Evolutionary conservation across 208 protist genomes (phyloP), one percentile per base, ranked within the genome.

Genomic region (Crithidia brevicula): DNA sequence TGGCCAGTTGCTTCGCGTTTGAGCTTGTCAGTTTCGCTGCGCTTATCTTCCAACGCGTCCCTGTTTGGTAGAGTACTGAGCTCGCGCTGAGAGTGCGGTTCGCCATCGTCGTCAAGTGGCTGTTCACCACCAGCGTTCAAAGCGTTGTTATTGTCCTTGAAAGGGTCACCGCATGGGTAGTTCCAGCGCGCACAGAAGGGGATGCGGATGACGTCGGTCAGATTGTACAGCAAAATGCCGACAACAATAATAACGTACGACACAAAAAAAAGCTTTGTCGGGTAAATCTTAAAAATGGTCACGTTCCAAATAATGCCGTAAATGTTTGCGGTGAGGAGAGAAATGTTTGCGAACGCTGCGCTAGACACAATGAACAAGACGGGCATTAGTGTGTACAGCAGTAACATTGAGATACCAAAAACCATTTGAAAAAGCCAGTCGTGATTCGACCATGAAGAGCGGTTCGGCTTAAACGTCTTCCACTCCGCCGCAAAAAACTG

Each of bases 301-400:
- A 87, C 77, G 54, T 93, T 96, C 86, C 87, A 96, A 30, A 96
- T 88, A 61, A 96, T 92, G 38, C 77, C 54, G 46, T 93, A 93
- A 23, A 96, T 67, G 63, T 88, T 88, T 1, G 73, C 74, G 20
- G 87, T 82, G 8, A 96, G 56, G 16, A 96, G 74, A 0, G 90
- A 96, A 43, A 96, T 67, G 53, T 96, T 96, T 18, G 82, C 86
- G 79, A 96, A 96, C 2, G 81, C 82, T 7, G 90, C 90, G 49
- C 87, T 93, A 22, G 82, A 81, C 15, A 90, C 25, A 15, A 93
- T 58, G 34, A 96, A 96, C 22, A 96, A 54, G 0, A 66, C 23
- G 10, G 90, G 90, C 80, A 96, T 83, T 0, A 70, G 64, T 6
- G 88, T 93, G 80, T 96, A 96, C 2, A 96, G 62, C 6, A 64